Evolutionary conservation across 1,284 basidiomycete species (phyloP), one percentile per base, ranked within the genome.

Genomic region (Anthracocystis setariae): DNA sequence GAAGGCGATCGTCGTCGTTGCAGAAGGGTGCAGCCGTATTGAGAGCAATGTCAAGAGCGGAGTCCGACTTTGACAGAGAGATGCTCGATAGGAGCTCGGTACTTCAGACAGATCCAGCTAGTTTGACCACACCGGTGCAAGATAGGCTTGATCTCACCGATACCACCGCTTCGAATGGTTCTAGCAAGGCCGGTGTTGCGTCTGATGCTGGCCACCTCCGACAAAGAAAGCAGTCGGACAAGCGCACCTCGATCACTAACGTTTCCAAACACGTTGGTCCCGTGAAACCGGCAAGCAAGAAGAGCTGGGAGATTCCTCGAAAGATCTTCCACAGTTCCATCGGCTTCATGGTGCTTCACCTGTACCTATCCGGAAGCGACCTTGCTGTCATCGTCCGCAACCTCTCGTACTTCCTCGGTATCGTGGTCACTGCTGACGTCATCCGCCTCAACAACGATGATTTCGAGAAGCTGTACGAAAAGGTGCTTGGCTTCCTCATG

Each of bases 281-380:
- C 17, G 51, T 65, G 5, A 47, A 35, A 17, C 56, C 55, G 1
- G 50, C 46, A 5, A 38, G 32, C 48, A 69, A 48, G 9, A 59
- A 76, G 51, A 75, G 75, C 53, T 82, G 80, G 80, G 94, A 98
- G 85, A 90, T 98, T 52, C 94, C 95, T 2, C 86, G 94, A 75
- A 98, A 98, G 84, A 84, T 89, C 15, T 84, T 98, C 45, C 94
- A 98, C 85, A 91, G 91, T 13, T 92, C 91, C 17, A 96, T 96
- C 66, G 93, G 94, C 7, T 92, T 96, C 83, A 82, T 95, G 45
- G 92, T 92, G 1, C 84, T 94, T 46, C 89, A 89, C 74, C 88
- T 96, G 46, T 94, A 59, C 85, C 55, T 83, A 13, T 77, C 83
- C 37, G 84, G 86, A 21, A 80, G 81, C 1, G 73, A 84, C 10